These are phyloP conservation scores for Escovopsis sp. DNA, from an alignment of 2,329 filamentous ascomycete species.

Conservation along the genomic window DNA sequence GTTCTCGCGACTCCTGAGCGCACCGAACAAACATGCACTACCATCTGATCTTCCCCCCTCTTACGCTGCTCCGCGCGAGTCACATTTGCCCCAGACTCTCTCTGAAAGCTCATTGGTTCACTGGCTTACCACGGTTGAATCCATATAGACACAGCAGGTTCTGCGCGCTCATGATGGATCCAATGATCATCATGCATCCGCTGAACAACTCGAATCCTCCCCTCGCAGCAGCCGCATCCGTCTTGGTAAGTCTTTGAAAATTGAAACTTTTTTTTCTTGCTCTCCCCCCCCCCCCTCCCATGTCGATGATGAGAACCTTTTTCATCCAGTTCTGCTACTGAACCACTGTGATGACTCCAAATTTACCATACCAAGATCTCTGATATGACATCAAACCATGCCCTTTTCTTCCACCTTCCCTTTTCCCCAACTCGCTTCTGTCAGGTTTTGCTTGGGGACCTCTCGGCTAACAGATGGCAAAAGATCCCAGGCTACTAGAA, in stretches of 20 bases:
- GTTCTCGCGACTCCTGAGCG: slow-evolving; percentile 50
- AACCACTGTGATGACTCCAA: slow-evolving; percentile 49
- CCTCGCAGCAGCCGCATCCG: no score
- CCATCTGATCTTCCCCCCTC: slow-evolving; percentile 42
- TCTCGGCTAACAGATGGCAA: no score
- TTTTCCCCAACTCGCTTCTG: no score
- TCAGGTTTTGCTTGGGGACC: no score
- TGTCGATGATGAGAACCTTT: slow-evolving; percentile 46
- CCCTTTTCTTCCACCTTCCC: no score
- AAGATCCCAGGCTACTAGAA: no score
- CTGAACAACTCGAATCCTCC: no score
- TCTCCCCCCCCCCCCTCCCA: not conserved
- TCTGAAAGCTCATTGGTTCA: not conserved
- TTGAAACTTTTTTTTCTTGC: not conserved
- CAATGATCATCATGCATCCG: not conserved
- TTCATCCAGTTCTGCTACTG: slow-evolving; percentile 65
- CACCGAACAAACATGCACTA: slow-evolving; percentile 57
- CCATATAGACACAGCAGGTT: not conserved
- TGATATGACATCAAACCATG: slow-evolving; percentile 21
- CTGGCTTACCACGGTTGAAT: not conserved
- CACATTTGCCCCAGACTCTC: not conserved
- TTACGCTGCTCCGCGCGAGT: no score
- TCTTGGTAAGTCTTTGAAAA: not conserved
- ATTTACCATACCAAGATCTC: slow-evolving; percentile 51
- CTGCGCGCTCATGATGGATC: no score